These are phyloP conservation scores for Sporothrix schenckii DNA, from an alignment of 2,329 filamentous ascomycete genomes.

Conservation along the genomic window DNA sequence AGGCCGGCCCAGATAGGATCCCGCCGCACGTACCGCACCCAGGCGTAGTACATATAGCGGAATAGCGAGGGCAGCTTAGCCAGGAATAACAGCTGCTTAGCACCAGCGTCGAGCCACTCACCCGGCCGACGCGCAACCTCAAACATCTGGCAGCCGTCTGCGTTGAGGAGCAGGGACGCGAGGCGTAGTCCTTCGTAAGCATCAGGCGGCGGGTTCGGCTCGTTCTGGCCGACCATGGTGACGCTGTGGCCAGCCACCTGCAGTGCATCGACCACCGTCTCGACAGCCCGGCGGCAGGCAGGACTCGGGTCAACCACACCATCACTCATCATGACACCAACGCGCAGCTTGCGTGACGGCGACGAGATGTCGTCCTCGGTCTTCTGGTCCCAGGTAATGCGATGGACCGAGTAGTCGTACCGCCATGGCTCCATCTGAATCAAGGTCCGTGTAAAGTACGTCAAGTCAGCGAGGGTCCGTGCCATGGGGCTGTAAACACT, in stretches of 20 bases:
- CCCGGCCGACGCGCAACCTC: constrained; percentile 73
- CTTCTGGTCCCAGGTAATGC: constrained; percentile 73
- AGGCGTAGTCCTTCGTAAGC: constrained; percentile 76
- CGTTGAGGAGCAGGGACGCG: constrained; percentile 78
- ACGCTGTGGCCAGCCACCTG: constrained; percentile 74
- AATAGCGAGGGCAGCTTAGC: constrained; percentile 73
- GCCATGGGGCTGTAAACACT: constrained; percentile 94
- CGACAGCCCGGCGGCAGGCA: constrained; percentile 76
- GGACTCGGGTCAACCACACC: constrained; percentile 84
- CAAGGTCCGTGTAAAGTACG: constrained; percentile 79
- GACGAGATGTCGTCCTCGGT: constrained; percentile 61
- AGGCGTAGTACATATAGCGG: constrained; percentile 85
- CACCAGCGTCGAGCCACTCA: constrained; percentile 79
- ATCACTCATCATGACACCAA: constrained; percentile 79
- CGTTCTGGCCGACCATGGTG: constrained; percentile 56
- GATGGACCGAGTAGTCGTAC: constrained; percentile 84
- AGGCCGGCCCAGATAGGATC: constrained; percentile 80
- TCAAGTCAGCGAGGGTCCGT: constrained; percentile 77
- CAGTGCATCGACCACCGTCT: constrained; percentile 70
- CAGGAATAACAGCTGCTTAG: constrained; percentile 71
- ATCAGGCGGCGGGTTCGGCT: constrained; percentile 50
- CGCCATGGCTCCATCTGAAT: constrained; percentile 84
- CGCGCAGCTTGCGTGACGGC: constrained; percentile 62
- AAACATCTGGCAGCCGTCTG: constrained; percentile 81
- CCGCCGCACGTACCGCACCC: constrained; percentile 78